Percentiles rank a stretch among this genome's conserved stretches.
Conservation (phyloP, 805 yeast species). For the Metschnikowia gruessii region DNA sequence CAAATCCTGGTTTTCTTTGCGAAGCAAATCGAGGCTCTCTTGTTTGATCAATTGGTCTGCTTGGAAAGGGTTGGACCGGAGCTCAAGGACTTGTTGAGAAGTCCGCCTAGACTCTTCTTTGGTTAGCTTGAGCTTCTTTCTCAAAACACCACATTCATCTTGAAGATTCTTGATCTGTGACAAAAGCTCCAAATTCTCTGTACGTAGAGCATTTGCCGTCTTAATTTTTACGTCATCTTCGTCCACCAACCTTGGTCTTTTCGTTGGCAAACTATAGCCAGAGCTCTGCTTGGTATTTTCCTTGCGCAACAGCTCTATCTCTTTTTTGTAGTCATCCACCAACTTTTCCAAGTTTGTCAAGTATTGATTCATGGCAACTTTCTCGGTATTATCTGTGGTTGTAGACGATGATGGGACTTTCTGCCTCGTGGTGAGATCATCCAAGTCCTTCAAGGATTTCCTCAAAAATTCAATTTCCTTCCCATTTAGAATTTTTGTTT, state of each 20-base stretch:
- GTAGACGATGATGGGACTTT: conserved; percentile 13
- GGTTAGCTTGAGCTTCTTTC: conserved; percentile 33
- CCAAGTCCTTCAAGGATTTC: conserved; percentile 52
- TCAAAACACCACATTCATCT: conserved; percentile 34
- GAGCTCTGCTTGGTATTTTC: conserved; percentile 20
- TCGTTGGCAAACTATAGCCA: conserved; percentile 17
- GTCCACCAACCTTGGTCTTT: conserved; percentile 28
- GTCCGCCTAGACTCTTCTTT: conserved; percentile 20
- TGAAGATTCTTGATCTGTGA: conserved; percentile 37
- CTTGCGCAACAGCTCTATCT: conserved; percentile 43
- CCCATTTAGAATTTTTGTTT: conserved; percentile 49
- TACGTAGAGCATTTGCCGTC: conserved; percentile 33
- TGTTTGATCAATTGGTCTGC: conserved; percentile 60
- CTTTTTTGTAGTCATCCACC: conserved; percentile 54
- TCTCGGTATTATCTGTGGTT: conserved; percentile 18
- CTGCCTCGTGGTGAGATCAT: conserved; percentile 22
- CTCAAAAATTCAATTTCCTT: conserved; percentile 60
- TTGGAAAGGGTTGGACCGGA: conserved; percentile 62
- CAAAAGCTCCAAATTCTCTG: conserved; percentile 39
- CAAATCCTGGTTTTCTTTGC: conserved; percentile 58
- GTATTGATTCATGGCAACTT: conserved; percentile 34
- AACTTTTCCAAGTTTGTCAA: conserved; percentile 43
- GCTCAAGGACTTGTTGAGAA: conserved; percentile 50
- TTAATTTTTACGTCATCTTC: conserved; percentile 13
- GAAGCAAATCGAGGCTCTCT: conserved; percentile 47